Percentiles rank a stretch among this genome's conserved stretches.
Evolutionary conservation across 108 stramenopile genomes (phyloP).

Genomic region (Pinguiococcus pyrenoidosus): DNA sequence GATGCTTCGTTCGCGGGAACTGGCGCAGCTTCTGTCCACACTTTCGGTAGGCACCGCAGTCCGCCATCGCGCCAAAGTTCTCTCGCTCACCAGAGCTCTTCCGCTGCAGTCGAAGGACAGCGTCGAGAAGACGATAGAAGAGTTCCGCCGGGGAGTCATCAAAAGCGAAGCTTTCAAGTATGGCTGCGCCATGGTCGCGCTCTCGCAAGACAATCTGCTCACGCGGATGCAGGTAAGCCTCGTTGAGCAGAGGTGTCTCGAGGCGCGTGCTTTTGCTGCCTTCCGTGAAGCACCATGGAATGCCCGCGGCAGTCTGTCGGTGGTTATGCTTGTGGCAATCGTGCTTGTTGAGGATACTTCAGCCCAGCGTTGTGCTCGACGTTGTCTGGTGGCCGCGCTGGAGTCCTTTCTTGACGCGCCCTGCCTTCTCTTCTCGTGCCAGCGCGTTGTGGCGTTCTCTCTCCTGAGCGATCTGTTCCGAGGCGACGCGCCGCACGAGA

Average conservation of each 20-base stretch:
- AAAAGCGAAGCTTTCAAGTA: no score
- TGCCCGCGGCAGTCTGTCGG: background rate
- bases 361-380: background rate
- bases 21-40: no score
- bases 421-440: background rate
- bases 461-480: slow-evolving; percentile 25
- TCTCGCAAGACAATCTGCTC: slow-evolving; percentile 40
- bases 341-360: background rate
- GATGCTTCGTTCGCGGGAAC: no score
- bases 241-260: background rate
- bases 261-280: background rate
- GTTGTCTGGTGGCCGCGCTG: no score
- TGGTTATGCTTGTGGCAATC: background rate
- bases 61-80: no score
- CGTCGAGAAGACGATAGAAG: no score
- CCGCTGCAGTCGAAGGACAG: no score
- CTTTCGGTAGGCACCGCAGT: no score
- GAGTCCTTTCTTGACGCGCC: background rate
- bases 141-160: no score
- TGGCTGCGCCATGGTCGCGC: slow-evolving; percentile 27
- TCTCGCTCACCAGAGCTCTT: no score
- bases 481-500: slow-evolving; percentile 16
- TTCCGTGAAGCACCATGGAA: background rate
- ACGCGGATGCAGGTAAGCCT: slow-evolving; percentile 24
- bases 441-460: slow-evolving; percentile 31